These are phyloP conservation scores for Capsicum chinense DNA, from an alignment of 257 asterid species.

Conservation along the genomic window DNA sequence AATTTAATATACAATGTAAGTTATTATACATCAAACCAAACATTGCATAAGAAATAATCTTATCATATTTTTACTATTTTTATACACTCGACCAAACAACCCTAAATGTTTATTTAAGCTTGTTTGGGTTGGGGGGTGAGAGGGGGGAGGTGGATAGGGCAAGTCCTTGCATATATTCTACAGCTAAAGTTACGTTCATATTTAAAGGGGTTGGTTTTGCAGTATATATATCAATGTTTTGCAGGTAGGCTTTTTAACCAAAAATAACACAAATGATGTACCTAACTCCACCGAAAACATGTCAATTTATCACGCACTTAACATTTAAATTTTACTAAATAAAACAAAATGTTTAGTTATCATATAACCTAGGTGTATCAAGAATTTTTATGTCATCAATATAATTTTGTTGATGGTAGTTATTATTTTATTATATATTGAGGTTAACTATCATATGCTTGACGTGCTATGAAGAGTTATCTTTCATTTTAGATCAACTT, in stretches of 20 bases:
- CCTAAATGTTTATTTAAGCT: too few species aligned
- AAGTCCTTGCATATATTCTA: not conserved
- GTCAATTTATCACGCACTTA: not conserved
- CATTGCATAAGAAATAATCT: too few species aligned
- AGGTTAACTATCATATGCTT: not conserved
- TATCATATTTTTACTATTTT: too few species aligned
- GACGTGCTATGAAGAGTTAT: not conserved
- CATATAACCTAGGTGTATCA: too few species aligned
- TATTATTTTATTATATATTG: not conserved
- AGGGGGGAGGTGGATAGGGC: too few species aligned
- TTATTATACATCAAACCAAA: too few species aligned
- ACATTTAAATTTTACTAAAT: not conserved
- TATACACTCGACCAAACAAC: too few species aligned
- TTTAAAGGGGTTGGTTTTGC: not conserved
- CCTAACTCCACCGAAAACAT: not conserved
- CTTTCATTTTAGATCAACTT: too few species aligned
- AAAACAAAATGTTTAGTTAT: not conserved
- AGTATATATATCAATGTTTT: too few species aligned
- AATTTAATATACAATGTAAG: too few species aligned
- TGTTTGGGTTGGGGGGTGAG: too few species aligned
- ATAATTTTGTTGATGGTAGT: not conserved
- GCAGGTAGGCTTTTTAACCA: not conserved
- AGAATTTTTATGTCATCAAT: not conserved
- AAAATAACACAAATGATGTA: not conserved
- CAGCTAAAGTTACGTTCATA: not conserved